These are phyloP conservation scores for Neltuma alba DNA, from an alignment of 306 rosid species.

Conservation along the genomic window DNA sequence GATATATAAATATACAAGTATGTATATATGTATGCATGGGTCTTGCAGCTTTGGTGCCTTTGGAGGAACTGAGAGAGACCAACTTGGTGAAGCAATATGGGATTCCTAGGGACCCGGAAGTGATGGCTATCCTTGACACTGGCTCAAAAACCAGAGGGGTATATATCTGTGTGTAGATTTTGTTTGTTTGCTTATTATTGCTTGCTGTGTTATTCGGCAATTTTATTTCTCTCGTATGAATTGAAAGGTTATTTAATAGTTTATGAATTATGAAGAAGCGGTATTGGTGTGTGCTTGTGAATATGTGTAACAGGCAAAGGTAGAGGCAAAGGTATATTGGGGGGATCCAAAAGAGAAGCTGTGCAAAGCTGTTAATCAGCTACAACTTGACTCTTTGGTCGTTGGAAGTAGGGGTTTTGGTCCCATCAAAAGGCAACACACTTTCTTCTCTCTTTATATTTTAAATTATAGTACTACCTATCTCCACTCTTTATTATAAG, in stretches of 20 bases:
- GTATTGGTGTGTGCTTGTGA: no score
- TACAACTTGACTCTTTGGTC: constrained; percentile 63
- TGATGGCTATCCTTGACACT: constrained; percentile 55
- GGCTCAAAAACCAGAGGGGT: constrained; percentile 63
- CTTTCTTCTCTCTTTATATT: neutral
- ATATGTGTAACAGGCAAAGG: constrained; percentile 50
- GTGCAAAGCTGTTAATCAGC: constrained; percentile 63
- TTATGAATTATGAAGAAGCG: no score
- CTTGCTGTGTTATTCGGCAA: neutral
- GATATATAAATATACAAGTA: no score
- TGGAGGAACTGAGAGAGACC: constrained; percentile 67
- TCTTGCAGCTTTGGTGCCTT: constrained; percentile 70
- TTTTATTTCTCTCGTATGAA: neutral
- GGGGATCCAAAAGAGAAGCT: constrained; percentile 81
- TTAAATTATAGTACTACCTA: no score
- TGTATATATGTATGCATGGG: neutral
- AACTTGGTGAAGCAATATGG: constrained; percentile 77
- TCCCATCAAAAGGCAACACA: constrained; percentile 57
- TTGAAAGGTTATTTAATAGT: neutral
- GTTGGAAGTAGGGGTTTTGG: constrained; percentile 83
- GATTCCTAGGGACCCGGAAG: constrained; percentile 60
- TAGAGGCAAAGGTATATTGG: constrained; percentile 83
- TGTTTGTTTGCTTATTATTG: neutral
- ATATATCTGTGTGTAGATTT: neutral
- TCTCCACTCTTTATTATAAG: no score